Conservation (phyloP, 2,329 filamentous ascomycete species). For the Colletotrichum sansevieriae region DNA sequence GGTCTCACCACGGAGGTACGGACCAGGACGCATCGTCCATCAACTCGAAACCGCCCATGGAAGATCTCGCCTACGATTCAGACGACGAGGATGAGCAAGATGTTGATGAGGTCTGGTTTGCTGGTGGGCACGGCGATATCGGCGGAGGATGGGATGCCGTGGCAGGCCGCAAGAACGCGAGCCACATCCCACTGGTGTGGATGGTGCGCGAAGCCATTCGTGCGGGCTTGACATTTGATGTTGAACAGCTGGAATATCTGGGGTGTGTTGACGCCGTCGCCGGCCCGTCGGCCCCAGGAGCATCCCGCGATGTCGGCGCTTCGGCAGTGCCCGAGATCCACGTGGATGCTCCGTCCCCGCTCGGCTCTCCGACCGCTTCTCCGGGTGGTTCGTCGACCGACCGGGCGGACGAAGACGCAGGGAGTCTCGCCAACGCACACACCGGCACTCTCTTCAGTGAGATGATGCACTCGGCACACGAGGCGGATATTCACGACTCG, state of each 20-base stretch:
- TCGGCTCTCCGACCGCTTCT: slow-evolving; percentile 28
- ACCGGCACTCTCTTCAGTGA: slow-evolving; percentile 60
- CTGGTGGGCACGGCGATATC: slow-evolving; percentile 83
- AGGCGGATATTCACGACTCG: slow-evolving; percentile 76
- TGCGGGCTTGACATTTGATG: slow-evolving; percentile 79
- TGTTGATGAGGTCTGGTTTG: slow-evolving; percentile 85
- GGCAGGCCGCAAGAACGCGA: slow-evolving; percentile 70
- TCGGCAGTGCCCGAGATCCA: slow-evolving; percentile 50
- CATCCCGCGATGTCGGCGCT: not conserved
- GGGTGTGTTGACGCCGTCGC: slow-evolving; percentile 64
- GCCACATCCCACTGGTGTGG: slow-evolving; percentile 77
- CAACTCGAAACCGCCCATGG: slow-evolving; percentile 40
- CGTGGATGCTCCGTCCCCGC: slow-evolving; percentile 43
- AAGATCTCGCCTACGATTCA: slow-evolving; percentile 55
- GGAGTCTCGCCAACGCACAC: not conserved
- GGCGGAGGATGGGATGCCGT: slow-evolving; percentile 80
- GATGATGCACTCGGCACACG: slow-evolving; percentile 69
- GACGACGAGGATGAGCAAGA: slow-evolving; percentile 71
- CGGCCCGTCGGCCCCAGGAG: slow-evolving; percentile 6
- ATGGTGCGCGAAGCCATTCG: slow-evolving; percentile 72
- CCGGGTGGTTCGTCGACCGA: slow-evolving; percentile 8
- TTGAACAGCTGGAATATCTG: slow-evolving; percentile 74
- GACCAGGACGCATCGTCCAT: slow-evolving; percentile 34
- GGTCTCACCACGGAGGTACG: not conserved
- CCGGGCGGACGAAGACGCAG: slow-evolving; percentile 16